Conservation (phyloP, 2,329 filamentous ascomycete genomes). For the Exutisphaerella laricina region DNA sequence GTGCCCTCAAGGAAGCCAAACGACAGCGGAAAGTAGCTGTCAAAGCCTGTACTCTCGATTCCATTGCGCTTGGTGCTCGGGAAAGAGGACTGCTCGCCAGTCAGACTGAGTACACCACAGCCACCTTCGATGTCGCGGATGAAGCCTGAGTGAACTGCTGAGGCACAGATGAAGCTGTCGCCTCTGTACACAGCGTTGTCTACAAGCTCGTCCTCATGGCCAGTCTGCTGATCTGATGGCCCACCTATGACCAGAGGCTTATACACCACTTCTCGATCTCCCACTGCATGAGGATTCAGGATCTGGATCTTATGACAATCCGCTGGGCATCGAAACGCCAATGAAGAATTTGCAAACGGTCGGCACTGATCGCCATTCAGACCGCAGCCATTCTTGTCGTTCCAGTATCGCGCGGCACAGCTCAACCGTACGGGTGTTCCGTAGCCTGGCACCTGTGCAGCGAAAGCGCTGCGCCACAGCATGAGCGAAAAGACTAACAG, state of each 20-base stretch:
- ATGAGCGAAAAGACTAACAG: slow-evolving; percentile 63
- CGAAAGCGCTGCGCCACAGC: slow-evolving; percentile 56
- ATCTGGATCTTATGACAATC: slow-evolving; percentile 62
- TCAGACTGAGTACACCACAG: slow-evolving; percentile 71
- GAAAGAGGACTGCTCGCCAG: slow-evolving; percentile 63
- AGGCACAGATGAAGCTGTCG: slow-evolving; percentile 80
- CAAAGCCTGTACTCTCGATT: slow-evolving; percentile 71
- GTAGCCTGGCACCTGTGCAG: slow-evolving; percentile 60
- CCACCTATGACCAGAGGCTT: slow-evolving; percentile 52
- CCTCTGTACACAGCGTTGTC: slow-evolving; percentile 66
- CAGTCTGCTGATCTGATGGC: slow-evolving; percentile 34
- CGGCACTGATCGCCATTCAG: slow-evolving; percentile 69
- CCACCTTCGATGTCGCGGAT: slow-evolving; percentile 67
- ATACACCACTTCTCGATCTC: slow-evolving; percentile 57
- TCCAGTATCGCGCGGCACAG: slow-evolving; percentile 67
- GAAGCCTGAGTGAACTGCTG: slow-evolving; percentile 78
- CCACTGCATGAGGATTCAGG: slow-evolving; percentile 69
- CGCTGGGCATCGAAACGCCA: slow-evolving; percentile 70
- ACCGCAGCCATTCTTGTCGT: slow-evolving; percentile 64
- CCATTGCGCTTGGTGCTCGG: slow-evolving; percentile 61
- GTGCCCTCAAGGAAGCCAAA: slow-evolving; percentile 68
- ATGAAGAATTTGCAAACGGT: slow-evolving; percentile 64
- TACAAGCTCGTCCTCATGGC: slow-evolving; percentile 35
- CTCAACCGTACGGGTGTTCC: slow-evolving; percentile 60
- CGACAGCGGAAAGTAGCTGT: slow-evolving; percentile 83